Conservation (phyloP, 176 grass and related monocot genomes). For the Lolium rigidum region DNA sequence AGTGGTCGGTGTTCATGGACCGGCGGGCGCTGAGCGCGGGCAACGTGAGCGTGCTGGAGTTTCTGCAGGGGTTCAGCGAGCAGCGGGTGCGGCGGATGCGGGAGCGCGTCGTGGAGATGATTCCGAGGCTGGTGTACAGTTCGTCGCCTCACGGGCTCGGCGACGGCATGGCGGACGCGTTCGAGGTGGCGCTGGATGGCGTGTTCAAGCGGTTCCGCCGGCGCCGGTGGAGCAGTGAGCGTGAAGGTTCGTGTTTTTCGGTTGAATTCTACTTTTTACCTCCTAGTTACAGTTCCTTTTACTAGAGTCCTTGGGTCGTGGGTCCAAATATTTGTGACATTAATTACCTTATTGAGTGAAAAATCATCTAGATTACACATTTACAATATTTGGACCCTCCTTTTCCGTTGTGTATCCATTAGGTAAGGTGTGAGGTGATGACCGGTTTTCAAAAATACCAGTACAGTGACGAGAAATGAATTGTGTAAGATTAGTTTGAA, state of each 20-base stretch:
- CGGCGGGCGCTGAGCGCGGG: slow-evolving; percentile 59
- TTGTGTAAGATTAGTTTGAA: too few species aligned
- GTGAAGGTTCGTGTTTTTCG: slow-evolving; percentile 5
- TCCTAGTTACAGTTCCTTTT: too few species aligned
- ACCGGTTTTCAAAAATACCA: too few species aligned
- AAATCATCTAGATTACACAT: too few species aligned
- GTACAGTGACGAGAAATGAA: too few species aligned
- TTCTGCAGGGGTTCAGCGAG: slow-evolving; percentile 67
- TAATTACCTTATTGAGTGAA: too few species aligned
- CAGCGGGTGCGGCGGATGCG: slow-evolving; percentile 62
- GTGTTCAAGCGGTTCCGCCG: slow-evolving; percentile 57
- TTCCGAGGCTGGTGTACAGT: slow-evolving; percentile 79
- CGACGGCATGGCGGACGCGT: slow-evolving; percentile 65
- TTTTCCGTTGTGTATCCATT: too few species aligned
- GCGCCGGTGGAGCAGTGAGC: slow-evolving; percentile 23
- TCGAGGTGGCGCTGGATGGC: slow-evolving; percentile 67
- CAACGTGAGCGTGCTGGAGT: slow-evolving; percentile 57
- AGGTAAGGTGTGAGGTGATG: too few species aligned
- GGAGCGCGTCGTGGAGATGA: slow-evolving; percentile 84
- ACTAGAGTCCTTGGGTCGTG: too few species aligned
- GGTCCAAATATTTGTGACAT: too few species aligned
- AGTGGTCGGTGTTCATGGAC: slow-evolving; percentile 96
- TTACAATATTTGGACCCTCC: too few species aligned
- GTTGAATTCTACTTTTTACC: neutral
- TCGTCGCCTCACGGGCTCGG: slow-evolving; percentile 58